Base-by-base conservation (phyloP, 192 early-diverging fungal species). In the Podila horticola region DNA sequence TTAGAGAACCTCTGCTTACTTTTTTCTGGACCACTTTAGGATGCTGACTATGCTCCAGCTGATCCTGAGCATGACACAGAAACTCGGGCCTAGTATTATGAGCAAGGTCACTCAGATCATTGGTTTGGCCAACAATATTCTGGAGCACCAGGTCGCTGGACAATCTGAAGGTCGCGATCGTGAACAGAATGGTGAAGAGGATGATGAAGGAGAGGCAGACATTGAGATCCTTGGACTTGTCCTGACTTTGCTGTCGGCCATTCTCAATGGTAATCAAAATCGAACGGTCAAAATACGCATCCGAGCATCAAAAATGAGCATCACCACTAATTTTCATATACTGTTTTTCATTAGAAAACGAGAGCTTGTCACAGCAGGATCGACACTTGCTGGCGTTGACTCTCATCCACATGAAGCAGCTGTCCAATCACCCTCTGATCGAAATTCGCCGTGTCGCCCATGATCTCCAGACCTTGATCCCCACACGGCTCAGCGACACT, bases 91-190 rank as follows among this genome's bases (percentile, higher is more conserved):
- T n/a, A 79, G 83, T 4, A 93, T 95, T 45, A 64, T 97, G 51
- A 84, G 88, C 64, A 92, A 91, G 31, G 92, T 93, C 36, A 85
- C 85, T 0, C 93, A 97, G 75, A 90, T 97, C 28, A 84, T 97
- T 67, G 86, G 87, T 7, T 89, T 93, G 84, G 90, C 89, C 19
- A 86, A 89, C 36, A 90, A 87, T 62, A 86, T 92, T 22, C 65
- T 94, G 17, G 91, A 92, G 71, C 83, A 85, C 38, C 83, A 84
- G 49, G 66, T 51, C 20, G 2, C 30, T 8, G 61, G 64, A 34
- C 57, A 69, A 7, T 29, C 28, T 28, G 29, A 10, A 4, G 22
- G 10, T 51, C 62, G 64, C 4, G 10, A 64, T 62, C 38, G 33
- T 20, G 62, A 41, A 48, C 22, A 36, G 15, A 50, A 20, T 50